Base-by-base conservation (phyloP, 495 filamentous ascomycete species). In the Tirmania nivea region DNA sequence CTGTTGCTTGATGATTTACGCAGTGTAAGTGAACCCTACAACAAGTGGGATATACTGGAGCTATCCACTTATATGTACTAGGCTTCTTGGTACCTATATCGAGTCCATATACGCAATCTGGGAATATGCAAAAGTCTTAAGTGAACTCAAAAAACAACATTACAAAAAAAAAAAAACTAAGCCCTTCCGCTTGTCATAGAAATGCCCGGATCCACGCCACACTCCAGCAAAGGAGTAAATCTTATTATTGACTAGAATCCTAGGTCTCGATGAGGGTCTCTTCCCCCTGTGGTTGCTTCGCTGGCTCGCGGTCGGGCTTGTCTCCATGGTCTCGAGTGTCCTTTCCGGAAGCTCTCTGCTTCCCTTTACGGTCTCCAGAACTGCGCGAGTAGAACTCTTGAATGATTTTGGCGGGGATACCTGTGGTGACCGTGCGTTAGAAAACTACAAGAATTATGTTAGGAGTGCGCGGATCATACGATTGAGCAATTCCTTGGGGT, bases 401-500 rank as follows among this genome's bases (percentile, higher is more conserved):
- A 55, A 99, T 75, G 48, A 92, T 70, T 69, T 92, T 89, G 72
- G 84, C 81, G 51, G 90, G 92, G 64, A 99, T 93, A 48, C 62
- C 52, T 50, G 20, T 12, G 48, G 25, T 45, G 25, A 31, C 25
- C 25, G 25, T 31, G 25, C 25, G 25, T 31, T 31, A 31, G 25
- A 31, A 5, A 7, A 31, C 25, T 31, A 31, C 25, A 3, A 7
- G 25, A 31, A 31, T 31, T 7, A 12, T 16, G 17, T 12, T 6
- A 45, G 45, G 16, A 50, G 52, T 21, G 31, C n/a, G 35, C 14
- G 14, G n/a, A 50, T 19, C 48, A 10, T 50, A 70, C 88, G 84
- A 71, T 96, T 99, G 60, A 99, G 81, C 61, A 94, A 71, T 62
- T 96, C 92, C 75, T 88, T 92, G 61, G 89, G 88, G 71, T 89